Evolutionary conservation across 148 eudicot species (phyloP), one percentile per base, ranked within the genome.

Genomic region (Amaranthus hypochondriacus): DNA sequence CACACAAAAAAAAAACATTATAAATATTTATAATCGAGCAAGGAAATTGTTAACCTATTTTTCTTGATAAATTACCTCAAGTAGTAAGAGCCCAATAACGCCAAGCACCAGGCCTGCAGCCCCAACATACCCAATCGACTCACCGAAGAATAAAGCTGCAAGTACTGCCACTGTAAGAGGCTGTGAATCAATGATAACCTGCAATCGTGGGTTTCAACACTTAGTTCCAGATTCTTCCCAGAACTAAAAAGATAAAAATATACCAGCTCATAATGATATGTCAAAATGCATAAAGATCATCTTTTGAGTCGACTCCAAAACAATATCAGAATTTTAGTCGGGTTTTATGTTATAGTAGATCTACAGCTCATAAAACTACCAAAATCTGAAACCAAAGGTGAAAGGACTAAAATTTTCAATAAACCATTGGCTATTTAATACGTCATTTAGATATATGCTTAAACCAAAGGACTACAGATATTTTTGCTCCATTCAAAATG

Each of bases 161-260:
- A 95, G 88, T 69, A 92, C 76, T 77, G 99, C 97, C 68, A 95
- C 99, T 47, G 99, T 92, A 72, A 95, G 87, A 79, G 99, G 99
- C 80, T 95, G 99, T 69, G 99, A 95, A 73, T 95, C 99, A 73
- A 95, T 95, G 73, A 95, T 95, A 57, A 95, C 99, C 99, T 95
- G 92, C 87, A 87, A 73, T 71, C 75, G 70, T 74, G 46, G 9
- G 51, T 73, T 73, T 60, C 66, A 60, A 72, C 55, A 14, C 60
- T 82, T 52, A 71, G 54, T 66, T 55, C 67, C 58, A 39, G 68
- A 39, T 64, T 67, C 18, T 53, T 62, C 66, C 21, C 43, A 56
- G 48, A 6, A 63, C 46, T 11, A 53, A 9, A 72, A 42, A 68
- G 48, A 73, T 50, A 50, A 62, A 15, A 66, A 7, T 13, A 14